Percentiles rank a stretch among this genome's conserved stretches.
Evolutionary conservation across 139 green algal species (phyloP).

Genomic region (Pseudopediastrum boryanum): DNA sequence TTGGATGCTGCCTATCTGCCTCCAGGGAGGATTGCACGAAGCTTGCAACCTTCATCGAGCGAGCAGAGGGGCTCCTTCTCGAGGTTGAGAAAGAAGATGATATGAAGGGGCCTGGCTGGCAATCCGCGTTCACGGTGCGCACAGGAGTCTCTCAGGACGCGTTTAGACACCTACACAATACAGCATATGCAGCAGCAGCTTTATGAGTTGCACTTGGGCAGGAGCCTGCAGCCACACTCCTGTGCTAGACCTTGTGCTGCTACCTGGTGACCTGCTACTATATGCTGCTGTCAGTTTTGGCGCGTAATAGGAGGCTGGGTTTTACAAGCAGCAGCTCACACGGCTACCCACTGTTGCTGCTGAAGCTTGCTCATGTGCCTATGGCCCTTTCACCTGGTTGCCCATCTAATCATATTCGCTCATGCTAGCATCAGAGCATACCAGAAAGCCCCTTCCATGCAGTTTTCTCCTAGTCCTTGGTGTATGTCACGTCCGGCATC

Average conservation of each 20-base stretch:
- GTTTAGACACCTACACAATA: background rate
- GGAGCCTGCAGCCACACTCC: too few relatives aligned
- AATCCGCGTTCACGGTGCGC: slow-evolving; percentile 25
- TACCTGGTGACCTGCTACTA: too few relatives aligned
- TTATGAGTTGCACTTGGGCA: background rate
- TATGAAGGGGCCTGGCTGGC: slow-evolving; percentile 18
- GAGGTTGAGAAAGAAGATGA: slow-evolving; percentile 24
- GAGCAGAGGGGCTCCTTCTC: slow-evolving; percentile 5
- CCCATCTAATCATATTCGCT: background rate
- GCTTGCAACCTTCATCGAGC: slow-evolving; percentile 17
- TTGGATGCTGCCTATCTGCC: too few relatives aligned
- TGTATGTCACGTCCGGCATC: background rate
- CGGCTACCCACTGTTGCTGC: too few relatives aligned
- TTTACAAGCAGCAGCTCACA: too few relatives aligned
- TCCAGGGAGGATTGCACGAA: slow-evolving; percentile 30
- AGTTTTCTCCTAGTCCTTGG: background rate
- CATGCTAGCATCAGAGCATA: background rate
- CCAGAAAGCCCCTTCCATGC: background rate
- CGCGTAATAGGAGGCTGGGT: too few relatives aligned
- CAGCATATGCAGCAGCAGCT: background rate
- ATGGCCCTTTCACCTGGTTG: background rate
- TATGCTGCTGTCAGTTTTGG: too few relatives aligned
- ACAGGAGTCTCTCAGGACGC: background rate
- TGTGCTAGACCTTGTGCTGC: too few relatives aligned
- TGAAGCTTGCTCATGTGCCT: background rate